Base-by-base conservation (phyloP, 208 protist species). In the Crithidia sp. region DNA sequence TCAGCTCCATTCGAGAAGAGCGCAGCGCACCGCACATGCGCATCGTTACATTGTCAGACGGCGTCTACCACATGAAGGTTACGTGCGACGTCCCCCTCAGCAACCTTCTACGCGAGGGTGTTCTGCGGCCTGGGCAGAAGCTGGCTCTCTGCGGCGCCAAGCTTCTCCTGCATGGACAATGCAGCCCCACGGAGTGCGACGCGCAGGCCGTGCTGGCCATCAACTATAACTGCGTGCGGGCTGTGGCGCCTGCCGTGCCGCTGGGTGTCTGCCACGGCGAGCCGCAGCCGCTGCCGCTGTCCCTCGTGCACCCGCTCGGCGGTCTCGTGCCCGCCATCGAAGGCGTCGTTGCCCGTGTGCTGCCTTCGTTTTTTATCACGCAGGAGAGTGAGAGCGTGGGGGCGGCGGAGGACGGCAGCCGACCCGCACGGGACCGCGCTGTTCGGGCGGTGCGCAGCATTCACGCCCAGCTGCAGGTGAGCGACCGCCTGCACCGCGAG, bases 181-280 rank as follows among this genome's bases (percentile, higher is more conserved):
- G 73, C 75, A 70, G 79, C 10, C 89, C 87, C n/a, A 67, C 84
- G 52, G 88, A 94, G 66, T 92, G 87, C 58, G 43, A 56, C 6
- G 59, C 77, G 60, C 74, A 84, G 54, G 74, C 85, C 4, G 83
- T 91, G 2, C 58, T 96, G 0, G 67, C 77, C 63, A 53, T 94
- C 47, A 85, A 91, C 72, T 96, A 90, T 72, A 96, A 96, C 71
- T 92, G 92, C 60, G 88, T 92, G 40, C 79, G 87, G 16, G 79
- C 83, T 0, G 88, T 94, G 7, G 55, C 58, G 14, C 37, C 65
- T n/a, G 36, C 37, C 13, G 77, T 84, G 12, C 67, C 82, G 5
- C 71, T 96, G 16, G 92, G 92, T 7, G 67, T 95, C 17, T 85
- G 81, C 17, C 69, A 75, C 52, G 55, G 54, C 9, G 81, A 90